These are phyloP conservation scores for Xylaria acuta DNA, from an alignment of 495 filamentous ascomycete species.

Conservation along the genomic window DNA sequence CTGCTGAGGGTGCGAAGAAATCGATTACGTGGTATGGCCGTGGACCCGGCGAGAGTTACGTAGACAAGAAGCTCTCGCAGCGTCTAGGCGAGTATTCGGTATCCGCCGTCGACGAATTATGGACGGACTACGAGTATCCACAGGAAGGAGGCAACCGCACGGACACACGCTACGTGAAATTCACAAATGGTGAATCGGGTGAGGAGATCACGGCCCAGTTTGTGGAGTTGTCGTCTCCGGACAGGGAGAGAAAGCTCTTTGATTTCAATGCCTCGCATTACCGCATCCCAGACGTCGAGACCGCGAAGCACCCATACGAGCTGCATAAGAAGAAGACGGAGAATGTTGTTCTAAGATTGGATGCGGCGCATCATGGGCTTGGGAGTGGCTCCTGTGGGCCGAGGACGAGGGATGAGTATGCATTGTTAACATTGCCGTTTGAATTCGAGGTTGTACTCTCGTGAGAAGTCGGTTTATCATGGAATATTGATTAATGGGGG, in stretches of 20 bases:
- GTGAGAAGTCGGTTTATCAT: neutral
- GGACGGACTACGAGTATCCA: slow-evolving; percentile 65
- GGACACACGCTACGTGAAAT: slow-evolving; percentile 60
- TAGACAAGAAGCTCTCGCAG: slow-evolving; percentile 65
- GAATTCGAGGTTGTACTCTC: slow-evolving; percentile 38
- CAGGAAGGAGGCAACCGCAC: slow-evolving; percentile 70
- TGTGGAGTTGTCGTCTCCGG: slow-evolving; percentile 34
- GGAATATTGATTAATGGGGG: neutral
- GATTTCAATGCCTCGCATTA: slow-evolving; percentile 63
- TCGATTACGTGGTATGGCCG: slow-evolving; percentile 64
- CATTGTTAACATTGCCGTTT: slow-evolving; percentile 39
- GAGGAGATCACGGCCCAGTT: slow-evolving; percentile 44
- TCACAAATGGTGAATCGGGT: slow-evolving; percentile 42
- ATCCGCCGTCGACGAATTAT: slow-evolving; percentile 50
- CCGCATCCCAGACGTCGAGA: slow-evolving; percentile 53
- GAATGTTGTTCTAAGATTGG: slow-evolving; percentile 61
- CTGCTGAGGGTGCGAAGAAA: slow-evolving; percentile 30
- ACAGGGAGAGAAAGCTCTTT: slow-evolving; percentile 45
- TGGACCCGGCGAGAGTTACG: slow-evolving; percentile 68
- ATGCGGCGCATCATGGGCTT: slow-evolving; percentile 61
- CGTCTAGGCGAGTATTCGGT: slow-evolving; percentile 57
- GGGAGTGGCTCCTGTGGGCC: slow-evolving; percentile 70
- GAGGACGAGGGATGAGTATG: slow-evolving; percentile 59
- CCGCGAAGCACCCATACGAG: slow-evolving; percentile 65
- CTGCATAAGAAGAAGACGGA: slow-evolving; percentile 55